phyloP scores from a whole-genome alignment of 139 green algal genomes.

The Monoraphidium neglectum region DNA sequence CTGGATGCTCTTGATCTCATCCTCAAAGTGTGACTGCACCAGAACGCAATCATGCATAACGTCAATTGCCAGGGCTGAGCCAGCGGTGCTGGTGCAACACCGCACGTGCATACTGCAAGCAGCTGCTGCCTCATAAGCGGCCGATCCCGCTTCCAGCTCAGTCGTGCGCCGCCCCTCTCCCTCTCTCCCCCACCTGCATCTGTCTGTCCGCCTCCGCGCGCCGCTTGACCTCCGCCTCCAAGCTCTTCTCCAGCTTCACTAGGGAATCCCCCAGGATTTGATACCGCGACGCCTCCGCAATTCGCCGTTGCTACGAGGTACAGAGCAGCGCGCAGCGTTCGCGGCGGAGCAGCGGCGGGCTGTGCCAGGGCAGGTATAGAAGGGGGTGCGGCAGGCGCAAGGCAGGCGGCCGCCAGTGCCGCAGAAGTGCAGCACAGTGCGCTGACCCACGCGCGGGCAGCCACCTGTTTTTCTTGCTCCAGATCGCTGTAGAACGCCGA shows the following conservation, averaged over 20 bases:
- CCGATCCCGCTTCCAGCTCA: too few species aligned
- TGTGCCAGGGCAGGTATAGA: too few species aligned
- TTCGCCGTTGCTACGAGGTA: constrained; percentile 56
- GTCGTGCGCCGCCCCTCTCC: too few species aligned
- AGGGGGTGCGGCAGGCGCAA: not conserved
- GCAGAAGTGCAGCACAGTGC: not conserved
- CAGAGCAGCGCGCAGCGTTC: too few species aligned
- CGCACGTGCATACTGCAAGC: too few species aligned
- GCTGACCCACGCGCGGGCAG: not conserved
- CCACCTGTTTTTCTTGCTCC: constrained; percentile 73
- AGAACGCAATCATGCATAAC: too few species aligned
- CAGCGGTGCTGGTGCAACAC: too few species aligned
- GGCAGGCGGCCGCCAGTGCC: too few species aligned
- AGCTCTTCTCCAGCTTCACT: constrained; percentile 62
- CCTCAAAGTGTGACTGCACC: constrained; percentile 65
- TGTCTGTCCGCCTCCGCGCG: constrained; percentile 64
- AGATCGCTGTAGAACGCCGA: constrained; percentile 72
- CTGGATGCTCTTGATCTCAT: constrained; percentile 49
- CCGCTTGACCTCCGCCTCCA: constrained; percentile 70
- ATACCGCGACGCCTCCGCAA: constrained; percentile 52
- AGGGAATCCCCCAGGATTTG: constrained; percentile 60
- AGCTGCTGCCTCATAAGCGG: too few species aligned
- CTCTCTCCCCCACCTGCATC: constrained; percentile 29
- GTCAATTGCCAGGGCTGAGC: too few species aligned
- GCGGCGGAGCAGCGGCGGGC: too few species aligned